A percentile compares a stretch with the other conserved stretches of the same genome.
Evolutionary conservation across 768 basidiomycete species (phyloP).

Genomic region (Termitomyces eurrhizus): DNA sequence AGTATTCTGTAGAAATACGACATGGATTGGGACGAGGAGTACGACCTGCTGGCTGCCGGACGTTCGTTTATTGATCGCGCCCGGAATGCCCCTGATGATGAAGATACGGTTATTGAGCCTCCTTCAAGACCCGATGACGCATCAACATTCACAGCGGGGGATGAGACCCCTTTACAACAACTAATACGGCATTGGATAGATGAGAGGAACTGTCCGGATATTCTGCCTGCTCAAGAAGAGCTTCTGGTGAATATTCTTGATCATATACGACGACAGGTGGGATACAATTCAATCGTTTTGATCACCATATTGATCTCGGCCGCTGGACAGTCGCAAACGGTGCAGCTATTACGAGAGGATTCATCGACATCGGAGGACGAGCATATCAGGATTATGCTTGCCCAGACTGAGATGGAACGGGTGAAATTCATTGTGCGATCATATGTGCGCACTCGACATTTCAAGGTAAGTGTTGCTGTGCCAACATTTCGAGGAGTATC

Average conservation of each 20-base stretch:
- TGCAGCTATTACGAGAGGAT: constrained; percentile 73
- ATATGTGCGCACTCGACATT: constrained; percentile 81
- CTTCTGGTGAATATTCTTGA: constrained; percentile 65
- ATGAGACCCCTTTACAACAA: constrained; percentile 60
- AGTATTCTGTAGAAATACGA: not conserved
- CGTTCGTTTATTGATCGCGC: constrained; percentile 29
- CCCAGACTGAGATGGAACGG: constrained; percentile 91
- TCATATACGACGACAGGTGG: constrained; percentile 79
- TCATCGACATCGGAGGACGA: constrained; percentile 88
- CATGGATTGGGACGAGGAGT: constrained; percentile 39
- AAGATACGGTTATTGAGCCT: constrained; percentile 30
- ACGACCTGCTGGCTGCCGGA: constrained; percentile 21
- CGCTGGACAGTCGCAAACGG: constrained; percentile 62
- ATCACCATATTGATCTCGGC: not conserved
- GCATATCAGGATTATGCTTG: constrained; percentile 89
- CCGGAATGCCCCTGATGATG: constrained; percentile 32
- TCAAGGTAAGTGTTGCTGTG: constrained; percentile 55
- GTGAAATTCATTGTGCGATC: constrained; percentile 90
- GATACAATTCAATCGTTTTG: constrained; percentile 16
- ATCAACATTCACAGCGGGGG: constrained; percentile 18
- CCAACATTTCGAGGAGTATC: constrained; percentile 3
- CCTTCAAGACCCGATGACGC: constrained; percentile 10
- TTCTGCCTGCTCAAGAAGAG: constrained; percentile 69
- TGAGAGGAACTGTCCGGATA: constrained; percentile 78
- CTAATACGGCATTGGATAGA: constrained; percentile 85